A percentile compares a stretch with the other conserved stretches of the same genome.
phyloP scores from a whole-genome alignment of 2,329 filamentous ascomycete species.

The Salinomyces thailandicus region DNA sequence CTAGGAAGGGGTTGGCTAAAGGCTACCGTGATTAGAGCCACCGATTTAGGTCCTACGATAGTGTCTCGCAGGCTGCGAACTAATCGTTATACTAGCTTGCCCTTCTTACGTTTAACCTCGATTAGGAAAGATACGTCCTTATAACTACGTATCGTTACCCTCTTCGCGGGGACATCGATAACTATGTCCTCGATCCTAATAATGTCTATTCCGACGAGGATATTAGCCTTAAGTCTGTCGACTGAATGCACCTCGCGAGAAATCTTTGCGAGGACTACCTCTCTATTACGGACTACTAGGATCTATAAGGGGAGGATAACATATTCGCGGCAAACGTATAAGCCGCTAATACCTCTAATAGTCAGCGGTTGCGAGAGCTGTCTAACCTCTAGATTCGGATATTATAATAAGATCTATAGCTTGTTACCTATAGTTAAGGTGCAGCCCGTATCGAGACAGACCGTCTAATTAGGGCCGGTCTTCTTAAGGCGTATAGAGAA shows the following conservation, averaged over 20 bases:
- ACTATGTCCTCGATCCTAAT: neutral
- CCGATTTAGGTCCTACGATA: neutral
- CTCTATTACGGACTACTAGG: neutral
- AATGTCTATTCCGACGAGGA: neutral
- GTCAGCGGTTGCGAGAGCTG: neutral
- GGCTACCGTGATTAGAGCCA: neutral
- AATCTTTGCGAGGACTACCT: neutral
- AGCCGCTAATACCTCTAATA: neutral
- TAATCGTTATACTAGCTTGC: neutral
- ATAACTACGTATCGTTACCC: neutral
- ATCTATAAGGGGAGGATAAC: neutral
- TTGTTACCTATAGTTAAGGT: neutral
- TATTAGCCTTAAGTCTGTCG: neutral
- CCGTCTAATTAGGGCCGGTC: neutral
- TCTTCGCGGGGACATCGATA: neutral
- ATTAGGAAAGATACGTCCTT: neutral
- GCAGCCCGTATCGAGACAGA: neutral
- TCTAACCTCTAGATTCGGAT: neutral
- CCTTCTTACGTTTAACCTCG: neutral
- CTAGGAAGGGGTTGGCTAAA: neutral
- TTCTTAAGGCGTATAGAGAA: neutral
- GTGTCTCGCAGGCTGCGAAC: neutral
- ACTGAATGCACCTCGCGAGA: neutral
- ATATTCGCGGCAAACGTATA: neutral
- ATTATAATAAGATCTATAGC: neutral